Percentiles rank a stretch among this genome's conserved stretches.
Evolutionary conservation across 768 basidiomycete species (phyloP).

Genomic region (Albatrellus ellisii): DNA sequence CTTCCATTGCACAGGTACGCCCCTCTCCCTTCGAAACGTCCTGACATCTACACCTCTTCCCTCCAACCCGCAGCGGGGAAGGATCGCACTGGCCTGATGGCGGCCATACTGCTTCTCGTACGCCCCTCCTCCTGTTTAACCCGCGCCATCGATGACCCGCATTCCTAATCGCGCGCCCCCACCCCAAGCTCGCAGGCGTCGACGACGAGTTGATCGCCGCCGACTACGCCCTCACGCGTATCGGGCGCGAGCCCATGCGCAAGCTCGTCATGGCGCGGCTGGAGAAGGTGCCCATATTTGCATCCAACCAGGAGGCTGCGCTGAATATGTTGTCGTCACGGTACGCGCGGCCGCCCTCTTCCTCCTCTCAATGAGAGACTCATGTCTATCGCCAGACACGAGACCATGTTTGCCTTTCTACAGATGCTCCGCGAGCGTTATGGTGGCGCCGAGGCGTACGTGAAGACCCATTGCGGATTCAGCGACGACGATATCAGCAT

Average conservation of each 20-base stretch:
- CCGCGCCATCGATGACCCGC: not conserved
- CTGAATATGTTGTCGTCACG: conserved; percentile 77
- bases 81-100: conserved; percentile 68
- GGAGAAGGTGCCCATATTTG: conserved; percentile 58
- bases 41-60: not conserved
- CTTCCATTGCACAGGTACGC: conserved; percentile 65
- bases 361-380: not conserved
- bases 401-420: conserved; percentile 69
- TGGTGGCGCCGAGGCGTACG: conserved; percentile 53
- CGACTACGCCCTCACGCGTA: conserved; percentile 66
- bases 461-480: conserved; percentile 40
- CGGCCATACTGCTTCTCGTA: conserved; percentile 63
- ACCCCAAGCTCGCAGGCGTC: conserved; percentile 60
- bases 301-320: conserved; percentile 59
- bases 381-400: conserved; percentile 35
- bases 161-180: not conserved
- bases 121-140: conserved; percentile 1
- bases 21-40: not conserved
- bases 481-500: conserved; percentile 46
- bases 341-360: conserved; percentile 24
- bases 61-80: conserved; percentile 43
- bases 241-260: conserved; percentile 71
- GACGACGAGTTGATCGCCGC: conserved; percentile 47
- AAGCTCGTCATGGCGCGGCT: conserved; percentile 58
- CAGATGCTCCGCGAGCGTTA: conserved; percentile 47